Evolutionary conservation across 345 rosid genomes (phyloP).

Genomic region (Reutealis trisperma): DNA sequence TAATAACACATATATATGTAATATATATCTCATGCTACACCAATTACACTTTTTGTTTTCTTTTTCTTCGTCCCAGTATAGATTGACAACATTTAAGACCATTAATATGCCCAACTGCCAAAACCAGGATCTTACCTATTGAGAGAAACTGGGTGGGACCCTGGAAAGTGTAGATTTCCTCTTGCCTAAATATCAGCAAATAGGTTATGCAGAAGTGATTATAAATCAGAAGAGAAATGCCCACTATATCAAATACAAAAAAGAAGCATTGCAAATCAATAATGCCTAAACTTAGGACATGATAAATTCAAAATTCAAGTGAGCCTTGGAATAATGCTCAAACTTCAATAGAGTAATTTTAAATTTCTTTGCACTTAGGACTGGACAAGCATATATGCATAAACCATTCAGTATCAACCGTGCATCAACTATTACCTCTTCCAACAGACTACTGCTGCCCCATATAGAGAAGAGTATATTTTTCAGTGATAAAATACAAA

Average conservation of each 20-base stretch:
- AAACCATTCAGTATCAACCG: neutral
- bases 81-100: neutral
- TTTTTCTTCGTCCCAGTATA: neutral
- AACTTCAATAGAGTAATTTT: neutral
- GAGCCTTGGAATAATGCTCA: neutral
- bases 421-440: neutral
- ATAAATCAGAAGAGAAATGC: slow-evolving; percentile 8
- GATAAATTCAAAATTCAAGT: neutral
- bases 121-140: slow-evolving; percentile 25
- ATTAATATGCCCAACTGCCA: neutral
- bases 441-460: neutral
- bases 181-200: slow-evolving; percentile 27
- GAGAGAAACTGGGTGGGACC: slow-evolving; percentile 50
- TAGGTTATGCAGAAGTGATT: neutral
- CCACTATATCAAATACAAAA: slow-evolving; percentile 5
- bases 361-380: neutral
- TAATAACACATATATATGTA: too few relatives aligned
- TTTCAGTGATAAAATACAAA: neutral
- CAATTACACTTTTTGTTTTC: neutral
- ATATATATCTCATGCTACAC: neutral
- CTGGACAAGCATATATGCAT: neutral
- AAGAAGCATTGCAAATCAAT: neutral
- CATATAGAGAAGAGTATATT: neutral
- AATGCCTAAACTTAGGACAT: neutral
- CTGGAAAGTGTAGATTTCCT: slow-evolving; percentile 41